Conservation (phyloP, 1,139 yeast species). For the Yamadazyma epiphylla region DNA sequence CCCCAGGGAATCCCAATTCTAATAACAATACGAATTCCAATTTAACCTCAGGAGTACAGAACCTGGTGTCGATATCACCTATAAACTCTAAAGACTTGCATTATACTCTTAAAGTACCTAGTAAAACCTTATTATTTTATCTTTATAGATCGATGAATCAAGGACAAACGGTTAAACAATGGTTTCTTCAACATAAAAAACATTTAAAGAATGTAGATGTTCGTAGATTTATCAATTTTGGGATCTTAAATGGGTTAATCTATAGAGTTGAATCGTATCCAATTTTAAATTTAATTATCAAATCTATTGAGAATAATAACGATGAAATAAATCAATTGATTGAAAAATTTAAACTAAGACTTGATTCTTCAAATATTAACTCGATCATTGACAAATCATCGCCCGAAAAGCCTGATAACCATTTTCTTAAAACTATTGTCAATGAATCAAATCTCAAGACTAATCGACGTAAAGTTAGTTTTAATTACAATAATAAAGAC, state of each 20-base stretch:
- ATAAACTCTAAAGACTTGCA: slow-evolving; percentile 9
- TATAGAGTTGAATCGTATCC: slow-evolving; percentile 83
- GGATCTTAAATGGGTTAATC: slow-evolving; percentile 74
- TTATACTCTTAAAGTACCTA: slow-evolving; percentile 43
- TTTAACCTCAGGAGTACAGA: slow-evolving; percentile 4
- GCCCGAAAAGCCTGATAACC: slow-evolving; percentile 7
- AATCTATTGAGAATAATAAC: slow-evolving; percentile 30
- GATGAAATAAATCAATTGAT: slow-evolving; percentile 28
- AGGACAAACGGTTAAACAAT: slow-evolving; percentile 72
- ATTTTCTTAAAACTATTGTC: slow-evolving; percentile 22
- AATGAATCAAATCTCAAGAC: slow-evolving; percentile 27
- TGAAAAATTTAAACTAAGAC: slow-evolving; percentile 13
- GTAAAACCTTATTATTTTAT: slow-evolving; percentile 64
- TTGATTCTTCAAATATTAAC: slow-evolving; percentile 9
- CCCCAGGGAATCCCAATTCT: slow-evolving; percentile 4
- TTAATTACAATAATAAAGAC: slow-evolving; percentile 19
- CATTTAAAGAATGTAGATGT: slow-evolving; percentile 66
- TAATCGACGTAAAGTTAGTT: slow-evolving; percentile 31
- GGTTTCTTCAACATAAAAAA: slow-evolving; percentile 67
- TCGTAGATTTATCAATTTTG: slow-evolving; percentile 82
- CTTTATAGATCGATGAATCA: slow-evolving; percentile 77
- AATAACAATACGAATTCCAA: slow-evolving; percentile 3
- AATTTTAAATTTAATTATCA: slow-evolving; percentile 37
- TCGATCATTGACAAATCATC: slow-evolving; percentile 4
- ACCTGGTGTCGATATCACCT: slow-evolving; percentile 14